A percentile compares a stretch with the other conserved stretches of the same genome.
phyloP scores from a whole-genome alignment of 2,329 filamentous ascomycete genomes.

The Botrytis squamosa region DNA sequence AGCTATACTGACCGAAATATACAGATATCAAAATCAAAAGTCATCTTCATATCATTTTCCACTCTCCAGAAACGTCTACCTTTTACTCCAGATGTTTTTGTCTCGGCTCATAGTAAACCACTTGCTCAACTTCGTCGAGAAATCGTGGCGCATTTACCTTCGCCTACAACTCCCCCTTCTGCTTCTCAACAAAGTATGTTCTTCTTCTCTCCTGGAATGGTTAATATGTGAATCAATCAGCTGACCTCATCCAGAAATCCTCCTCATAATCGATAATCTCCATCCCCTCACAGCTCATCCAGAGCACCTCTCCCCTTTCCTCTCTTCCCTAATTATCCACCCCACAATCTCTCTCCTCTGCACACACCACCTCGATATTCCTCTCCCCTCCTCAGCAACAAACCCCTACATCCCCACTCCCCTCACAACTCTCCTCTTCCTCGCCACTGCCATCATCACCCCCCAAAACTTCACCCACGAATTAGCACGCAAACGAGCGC shows the following conservation, averaged over 20 bases:
- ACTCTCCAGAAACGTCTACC: constrained; percentile 60
- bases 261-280: constrained; percentile 79
- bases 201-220: not conserved
- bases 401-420: constrained; percentile 65
- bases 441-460: constrained; percentile 83
- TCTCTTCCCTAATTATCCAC: constrained; percentile 65
- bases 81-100: constrained; percentile 62
- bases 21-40: constrained; percentile 62
- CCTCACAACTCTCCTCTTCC: constrained; percentile 71
- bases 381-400: constrained; percentile 45
- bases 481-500: constrained; percentile 70
- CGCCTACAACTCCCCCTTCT: constrained; percentile 22
- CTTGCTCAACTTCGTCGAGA: constrained; percentile 58
- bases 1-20: constrained; percentile 3
- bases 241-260: constrained; percentile 51
- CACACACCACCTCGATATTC: constrained; percentile 80
- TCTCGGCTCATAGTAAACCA: constrained; percentile 61
- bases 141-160: constrained; percentile 50
- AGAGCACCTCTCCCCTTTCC: constrained; percentile 63
- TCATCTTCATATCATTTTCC: constrained; percentile 76
- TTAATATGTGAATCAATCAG: not conserved
- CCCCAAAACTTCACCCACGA: constrained; percentile 72
- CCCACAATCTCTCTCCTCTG: constrained; percentile 71
- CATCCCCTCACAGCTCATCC: constrained; percentile 60
- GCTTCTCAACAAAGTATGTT: constrained; percentile 43